Evolutionary conservation across 192 early-diverging fungal species (phyloP).

Genomic region (Coemansia sp.): DNA sequence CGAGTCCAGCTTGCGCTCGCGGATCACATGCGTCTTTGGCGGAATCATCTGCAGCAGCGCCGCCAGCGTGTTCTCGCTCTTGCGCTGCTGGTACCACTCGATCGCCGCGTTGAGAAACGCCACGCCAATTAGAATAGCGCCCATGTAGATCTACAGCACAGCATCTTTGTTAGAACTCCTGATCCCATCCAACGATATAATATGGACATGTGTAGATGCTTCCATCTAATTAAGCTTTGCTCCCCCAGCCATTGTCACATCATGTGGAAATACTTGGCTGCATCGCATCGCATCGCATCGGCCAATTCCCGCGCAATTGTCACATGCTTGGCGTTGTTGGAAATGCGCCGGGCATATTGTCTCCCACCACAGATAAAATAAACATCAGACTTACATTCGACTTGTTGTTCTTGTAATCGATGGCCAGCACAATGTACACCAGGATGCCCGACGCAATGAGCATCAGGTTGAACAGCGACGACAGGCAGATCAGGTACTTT

Average conservation of each 20-base stretch:
- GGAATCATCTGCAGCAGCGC: conserved; percentile 93
- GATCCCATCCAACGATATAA: no score
- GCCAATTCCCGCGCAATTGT: neutral
- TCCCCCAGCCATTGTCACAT: neutral
- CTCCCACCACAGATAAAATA: neutral
- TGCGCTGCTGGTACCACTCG: conserved; percentile 91
- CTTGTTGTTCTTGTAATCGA: conserved; percentile 75
- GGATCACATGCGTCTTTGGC: conserved; percentile 73
- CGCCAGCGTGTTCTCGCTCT: conserved; percentile 83
- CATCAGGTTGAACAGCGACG: conserved; percentile 86
- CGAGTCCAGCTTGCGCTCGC: conserved; percentile 69
- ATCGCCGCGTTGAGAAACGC: conserved; percentile 89
- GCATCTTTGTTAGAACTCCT: neutral
- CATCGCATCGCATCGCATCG: neutral
- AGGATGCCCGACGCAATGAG: conserved; percentile 80
- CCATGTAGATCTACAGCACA: conserved; percentile 75
- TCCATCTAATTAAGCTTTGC: neutral
- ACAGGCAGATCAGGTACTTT: conserved; percentile 73
- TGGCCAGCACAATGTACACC: conserved; percentile 74
- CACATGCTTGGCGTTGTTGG: neutral
- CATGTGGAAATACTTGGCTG: neutral
- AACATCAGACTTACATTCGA: conserved; percentile 65
- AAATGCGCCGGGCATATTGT: neutral
- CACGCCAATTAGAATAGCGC: conserved; percentile 83
- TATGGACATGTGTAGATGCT: no score